These are phyloP conservation scores for Cucurbita moschata DNA, from an alignment of 306 rosid genomes.

Conservation along the genomic window DNA sequence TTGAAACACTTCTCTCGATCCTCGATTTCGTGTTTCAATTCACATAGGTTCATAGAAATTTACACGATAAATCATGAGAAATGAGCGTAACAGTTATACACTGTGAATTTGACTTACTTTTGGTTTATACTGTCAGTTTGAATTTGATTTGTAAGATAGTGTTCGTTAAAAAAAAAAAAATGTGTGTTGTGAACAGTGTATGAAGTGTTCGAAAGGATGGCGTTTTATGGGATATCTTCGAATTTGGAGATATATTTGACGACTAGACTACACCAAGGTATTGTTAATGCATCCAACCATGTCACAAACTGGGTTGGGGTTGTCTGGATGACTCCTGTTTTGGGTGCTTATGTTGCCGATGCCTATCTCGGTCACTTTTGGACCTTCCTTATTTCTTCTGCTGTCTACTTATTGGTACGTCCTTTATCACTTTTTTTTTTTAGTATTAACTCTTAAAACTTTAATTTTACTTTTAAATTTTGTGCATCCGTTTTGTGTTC, in stretches of 20 bases:
- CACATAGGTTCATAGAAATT: no score
- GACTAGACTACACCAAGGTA: slow-evolving; percentile 31
- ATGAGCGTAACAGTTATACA: no score
- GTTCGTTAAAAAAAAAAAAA: no score
- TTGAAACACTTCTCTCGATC: neutral
- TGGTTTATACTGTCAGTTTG: no score
- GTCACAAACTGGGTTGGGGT: slow-evolving; percentile 57
- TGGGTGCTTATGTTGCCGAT: slow-evolving; percentile 83
- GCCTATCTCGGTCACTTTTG: slow-evolving; percentile 68
- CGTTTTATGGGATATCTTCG: slow-evolving; percentile 40
- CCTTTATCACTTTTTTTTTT: no score
- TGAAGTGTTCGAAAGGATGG: slow-evolving; percentile 51
- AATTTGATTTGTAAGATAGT: no score
- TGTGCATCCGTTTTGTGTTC: no score
- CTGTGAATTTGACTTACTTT: no score
- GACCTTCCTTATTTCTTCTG: slow-evolving; percentile 50
- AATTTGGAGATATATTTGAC: slow-evolving; percentile 26
- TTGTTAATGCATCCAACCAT: slow-evolving; percentile 24
- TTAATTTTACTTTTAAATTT: no score
- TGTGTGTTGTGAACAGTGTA: slow-evolving; percentile 15
- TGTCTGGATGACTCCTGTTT: slow-evolving; percentile 60
- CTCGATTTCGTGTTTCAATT: neutral
- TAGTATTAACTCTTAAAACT: no score
- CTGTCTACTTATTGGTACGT: slow-evolving; percentile 45
- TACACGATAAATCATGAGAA: no score